Evolutionary conservation across 1,139 yeast genomes (phyloP).

Genomic region (Geotrichum carabidarum): DNA sequence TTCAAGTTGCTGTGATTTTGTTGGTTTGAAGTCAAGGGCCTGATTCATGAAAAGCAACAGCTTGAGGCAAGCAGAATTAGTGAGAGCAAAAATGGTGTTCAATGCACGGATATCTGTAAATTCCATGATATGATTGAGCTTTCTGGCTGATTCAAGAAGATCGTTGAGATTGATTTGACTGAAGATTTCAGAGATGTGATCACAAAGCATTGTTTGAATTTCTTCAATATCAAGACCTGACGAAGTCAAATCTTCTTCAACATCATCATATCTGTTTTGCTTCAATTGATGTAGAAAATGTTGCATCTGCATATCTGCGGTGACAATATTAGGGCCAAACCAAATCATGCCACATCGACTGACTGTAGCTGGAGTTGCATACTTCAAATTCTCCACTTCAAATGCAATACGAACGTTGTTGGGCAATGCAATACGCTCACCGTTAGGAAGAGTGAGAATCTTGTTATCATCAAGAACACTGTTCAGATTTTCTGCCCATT

Average conservation of each 20-base stretch:
- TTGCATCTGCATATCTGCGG: slow-evolving; percentile 30
- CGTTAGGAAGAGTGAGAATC: slow-evolving; percentile 77
- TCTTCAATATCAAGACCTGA: slow-evolving; percentile 18
- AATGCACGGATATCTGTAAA: slow-evolving; percentile 42
- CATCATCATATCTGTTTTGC: slow-evolving; percentile 27
- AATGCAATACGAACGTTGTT: slow-evolving; percentile 60
- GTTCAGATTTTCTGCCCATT: slow-evolving; percentile 88
- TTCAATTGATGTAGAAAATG: slow-evolving; percentile 24
- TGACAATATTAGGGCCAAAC: slow-evolving; percentile 46
- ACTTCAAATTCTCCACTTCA: slow-evolving; percentile 63
- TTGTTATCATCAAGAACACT: slow-evolving; percentile 88
- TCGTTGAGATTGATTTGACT: slow-evolving; percentile 23
- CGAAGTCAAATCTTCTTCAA: slow-evolving; percentile 31
- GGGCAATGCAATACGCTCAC: slow-evolving; percentile 74
- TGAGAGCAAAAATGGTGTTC: slow-evolving; percentile 38
- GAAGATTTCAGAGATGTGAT: slow-evolving; percentile 19
- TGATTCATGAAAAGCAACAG: slow-evolving; percentile 25
- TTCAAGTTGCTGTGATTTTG: slow-evolving; percentile 26
- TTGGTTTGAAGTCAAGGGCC: slow-evolving; percentile 28
- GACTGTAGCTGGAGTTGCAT: slow-evolving; percentile 86
- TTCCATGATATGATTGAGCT: slow-evolving; percentile 52
- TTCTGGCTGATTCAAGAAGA: slow-evolving; percentile 27
- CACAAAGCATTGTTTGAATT: slow-evolving; percentile 18
- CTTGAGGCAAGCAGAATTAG: slow-evolving; percentile 27
- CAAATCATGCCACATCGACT: slow-evolving; percentile 91